A percentile compares a stretch with the other conserved stretches of the same genome.
phyloP scores from a whole-genome alignment of 129 eudicot species.

The Centrapalus pauciflorus region DNA sequence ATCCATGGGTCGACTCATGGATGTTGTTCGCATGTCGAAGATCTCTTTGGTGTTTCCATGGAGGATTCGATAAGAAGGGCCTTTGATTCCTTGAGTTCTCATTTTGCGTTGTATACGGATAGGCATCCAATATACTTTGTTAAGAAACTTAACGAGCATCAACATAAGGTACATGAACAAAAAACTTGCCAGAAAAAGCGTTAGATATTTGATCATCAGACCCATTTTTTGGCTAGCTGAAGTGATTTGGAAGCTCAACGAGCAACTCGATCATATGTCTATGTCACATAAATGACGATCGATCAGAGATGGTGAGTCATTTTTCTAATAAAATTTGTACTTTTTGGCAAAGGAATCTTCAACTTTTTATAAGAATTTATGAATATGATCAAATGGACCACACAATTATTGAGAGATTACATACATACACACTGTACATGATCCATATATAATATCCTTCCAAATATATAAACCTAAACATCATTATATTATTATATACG shows the following conservation, averaged over 20 bases:
- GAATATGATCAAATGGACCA: too few relatives aligned
- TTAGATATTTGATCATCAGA: neutral
- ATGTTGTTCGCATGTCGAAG: constrained; percentile 34
- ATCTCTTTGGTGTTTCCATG: constrained; percentile 68
- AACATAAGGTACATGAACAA: constrained; percentile 8
- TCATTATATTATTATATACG: too few relatives aligned
- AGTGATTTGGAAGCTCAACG: neutral
- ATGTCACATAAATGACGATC: neutral
- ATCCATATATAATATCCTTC: too few relatives aligned
- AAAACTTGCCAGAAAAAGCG: constrained; percentile 1
- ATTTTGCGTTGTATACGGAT: constrained; percentile 28
- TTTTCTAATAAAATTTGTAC: neutral
- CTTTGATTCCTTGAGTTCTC: constrained; percentile 64
- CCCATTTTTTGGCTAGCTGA: constrained; percentile 4
- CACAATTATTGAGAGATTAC: too few relatives aligned
- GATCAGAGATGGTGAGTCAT: neutral
- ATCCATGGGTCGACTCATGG: constrained; percentile 46
- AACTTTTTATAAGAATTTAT: constrained; percentile 1
- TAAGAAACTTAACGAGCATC: constrained; percentile 33
- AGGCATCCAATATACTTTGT: constrained; percentile 54
- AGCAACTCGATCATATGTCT: neutral
- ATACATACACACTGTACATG: too few relatives aligned
- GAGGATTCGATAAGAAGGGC: constrained; percentile 51
- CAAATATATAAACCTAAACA: too few relatives aligned
- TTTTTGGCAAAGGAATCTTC: neutral